Conservation (phyloP, 495 filamentous ascomycete genomes). For the Acidomyces sp. region DNA sequence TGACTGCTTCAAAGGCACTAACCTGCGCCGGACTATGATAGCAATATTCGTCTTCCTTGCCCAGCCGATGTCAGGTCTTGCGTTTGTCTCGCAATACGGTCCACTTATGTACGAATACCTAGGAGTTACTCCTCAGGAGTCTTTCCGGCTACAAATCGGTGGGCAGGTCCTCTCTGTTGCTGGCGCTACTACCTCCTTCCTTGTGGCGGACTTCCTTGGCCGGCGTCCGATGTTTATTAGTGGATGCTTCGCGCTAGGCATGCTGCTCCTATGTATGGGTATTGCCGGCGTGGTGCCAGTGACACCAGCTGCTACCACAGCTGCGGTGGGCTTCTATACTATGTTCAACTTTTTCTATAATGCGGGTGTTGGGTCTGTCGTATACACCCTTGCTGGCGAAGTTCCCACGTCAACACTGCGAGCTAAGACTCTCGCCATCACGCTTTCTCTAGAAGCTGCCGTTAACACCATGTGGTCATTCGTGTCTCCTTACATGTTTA, state of each 20-base stretch:
- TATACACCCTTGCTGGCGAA: background rate
- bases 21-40: background rate
- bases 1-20: too few species aligned
- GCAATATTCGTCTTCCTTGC: background rate
- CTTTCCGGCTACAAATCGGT: background rate
- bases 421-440: background rate
- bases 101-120: background rate
- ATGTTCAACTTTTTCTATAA: background rate
- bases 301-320: background rate
- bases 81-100: background rate
- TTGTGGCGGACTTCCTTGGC: background rate
- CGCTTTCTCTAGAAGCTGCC: background rate
- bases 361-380: background rate
- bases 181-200: background rate
- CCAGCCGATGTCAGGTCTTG: background rate
- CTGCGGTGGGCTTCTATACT: background rate
- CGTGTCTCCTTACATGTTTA: constrained; percentile 6
- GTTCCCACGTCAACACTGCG: background rate
- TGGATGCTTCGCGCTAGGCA: background rate
- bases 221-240: background rate
- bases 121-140: background rate
- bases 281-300: background rate
- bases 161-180: background rate
- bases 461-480: constrained; percentile 3
- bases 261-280: background rate